Evolutionary conservation across 202 grass and related monocot species (phyloP).

Genomic region (Zoysia matrella): DNA sequence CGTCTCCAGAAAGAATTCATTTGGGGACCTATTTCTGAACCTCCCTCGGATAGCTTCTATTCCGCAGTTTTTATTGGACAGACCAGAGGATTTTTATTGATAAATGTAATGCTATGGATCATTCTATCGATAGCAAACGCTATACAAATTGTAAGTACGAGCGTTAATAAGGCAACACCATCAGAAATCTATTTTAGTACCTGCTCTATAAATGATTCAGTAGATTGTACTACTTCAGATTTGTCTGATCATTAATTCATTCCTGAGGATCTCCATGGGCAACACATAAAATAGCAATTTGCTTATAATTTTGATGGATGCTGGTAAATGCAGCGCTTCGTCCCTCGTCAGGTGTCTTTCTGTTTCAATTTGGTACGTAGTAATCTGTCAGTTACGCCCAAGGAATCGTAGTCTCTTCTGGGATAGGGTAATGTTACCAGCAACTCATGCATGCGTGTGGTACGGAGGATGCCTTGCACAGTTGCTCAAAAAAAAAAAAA

Average conservation of each 20-base stretch:
- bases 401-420: not conserved
- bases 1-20: slow-evolving; percentile 64
- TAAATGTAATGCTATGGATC: slow-evolving; percentile 34
- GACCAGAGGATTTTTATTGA: slow-evolving; percentile 46
- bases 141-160: slow-evolving; percentile 21
- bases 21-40: slow-evolving; percentile 49
- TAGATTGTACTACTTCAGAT: slow-evolving; percentile 12
- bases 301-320: not conserved
- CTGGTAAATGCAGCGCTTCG: not conserved
- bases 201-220: slow-evolving; percentile 20
- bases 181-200: not conserved
- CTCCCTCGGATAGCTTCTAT: slow-evolving; percentile 64
- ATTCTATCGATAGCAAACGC: not conserved
- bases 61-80: slow-evolving; percentile 59
- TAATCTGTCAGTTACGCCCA: not conserved
- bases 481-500: no score
- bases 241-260: not conserved
- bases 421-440: not conserved
- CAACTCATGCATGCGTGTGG: not conserved
- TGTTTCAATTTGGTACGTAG: slow-evolving; percentile 1
- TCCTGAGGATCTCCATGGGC: not conserved
- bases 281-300: not conserved
- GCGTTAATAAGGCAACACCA: not conserved
- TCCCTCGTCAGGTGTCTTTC: not conserved
- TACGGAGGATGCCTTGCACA: no score